phyloP scores from a whole-genome alignment of 257 asterid genomes.

The Nicotiana tabacum region DNA sequence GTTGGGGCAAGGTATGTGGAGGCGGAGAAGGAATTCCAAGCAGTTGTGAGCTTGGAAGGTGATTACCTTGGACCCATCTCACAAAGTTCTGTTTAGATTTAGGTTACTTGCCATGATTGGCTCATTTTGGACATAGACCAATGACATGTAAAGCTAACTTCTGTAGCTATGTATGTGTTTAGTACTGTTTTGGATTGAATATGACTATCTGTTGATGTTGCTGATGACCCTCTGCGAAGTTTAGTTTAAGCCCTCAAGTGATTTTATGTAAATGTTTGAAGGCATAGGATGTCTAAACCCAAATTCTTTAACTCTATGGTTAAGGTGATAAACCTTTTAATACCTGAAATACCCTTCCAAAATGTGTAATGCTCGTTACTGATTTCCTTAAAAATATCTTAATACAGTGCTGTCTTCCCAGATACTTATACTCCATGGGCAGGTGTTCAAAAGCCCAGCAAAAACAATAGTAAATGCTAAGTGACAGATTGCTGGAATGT shows the following conservation, averaged over 20 bases:
- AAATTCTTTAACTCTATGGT: neutral
- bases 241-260: neutral
- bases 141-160: neutral
- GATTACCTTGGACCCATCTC: conserved; percentile 67
- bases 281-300: neutral
- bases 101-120: neutral
- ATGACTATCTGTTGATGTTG: neutral
- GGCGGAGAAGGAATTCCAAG: conserved; percentile 59
- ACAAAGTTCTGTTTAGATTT: neutral
- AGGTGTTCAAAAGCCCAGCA: too few relatives aligned
- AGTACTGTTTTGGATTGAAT: neutral
- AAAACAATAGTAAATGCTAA: too few relatives aligned
- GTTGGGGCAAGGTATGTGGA: conserved; percentile 61
- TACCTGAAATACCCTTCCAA: too few relatives aligned
- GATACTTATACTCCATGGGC: too few relatives aligned
- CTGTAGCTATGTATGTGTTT: neutral
- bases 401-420: too few relatives aligned
- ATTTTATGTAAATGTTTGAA: neutral
- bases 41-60: conserved; percentile 66
- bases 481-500: too few relatives aligned
- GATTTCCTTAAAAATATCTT: too few relatives aligned
- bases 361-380: too few relatives aligned
- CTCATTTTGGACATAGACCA: neutral
- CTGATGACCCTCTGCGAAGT: neutral
- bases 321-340: too few relatives aligned